These are phyloP conservation scores for Plasmodium ovale DNA, from an alignment of 169 alveolate genomes.

Conservation along the genomic window DNA sequence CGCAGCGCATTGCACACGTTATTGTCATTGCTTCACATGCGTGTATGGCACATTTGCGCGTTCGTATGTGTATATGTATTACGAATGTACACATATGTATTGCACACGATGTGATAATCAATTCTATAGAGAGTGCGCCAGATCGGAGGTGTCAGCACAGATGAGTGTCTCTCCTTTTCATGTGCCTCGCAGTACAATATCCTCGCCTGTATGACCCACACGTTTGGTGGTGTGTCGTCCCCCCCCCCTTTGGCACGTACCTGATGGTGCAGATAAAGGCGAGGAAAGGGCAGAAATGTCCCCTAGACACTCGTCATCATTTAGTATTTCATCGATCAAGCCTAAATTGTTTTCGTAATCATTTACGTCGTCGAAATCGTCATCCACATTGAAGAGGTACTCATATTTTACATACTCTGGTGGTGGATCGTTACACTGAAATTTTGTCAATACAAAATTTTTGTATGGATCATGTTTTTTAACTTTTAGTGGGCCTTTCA, in stretches of 20 bases:
- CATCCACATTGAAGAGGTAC: constrained; percentile 79
- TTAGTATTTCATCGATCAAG: constrained; percentile 61
- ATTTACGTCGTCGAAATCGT: constrained; percentile 64
- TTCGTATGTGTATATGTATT: not conserved
- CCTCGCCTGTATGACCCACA: too few species aligned
- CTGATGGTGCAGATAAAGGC: not conserved
- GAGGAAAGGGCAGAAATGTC: constrained; percentile 32
- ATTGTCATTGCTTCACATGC: too few species aligned
- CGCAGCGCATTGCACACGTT: too few species aligned
- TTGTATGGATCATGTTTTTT: constrained; percentile 83
- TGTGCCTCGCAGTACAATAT: too few species aligned
- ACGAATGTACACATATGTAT: too few species aligned
- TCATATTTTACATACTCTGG: constrained; percentile 77
- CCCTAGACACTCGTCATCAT: constrained; percentile 43
- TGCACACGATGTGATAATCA: too few species aligned
- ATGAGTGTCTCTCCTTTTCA: too few species aligned
- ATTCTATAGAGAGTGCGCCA: too few species aligned
- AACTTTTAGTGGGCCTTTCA: constrained; percentile 85
- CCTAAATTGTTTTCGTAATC: constrained; percentile 40
- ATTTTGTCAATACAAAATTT: constrained; percentile 77
- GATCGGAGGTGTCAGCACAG: too few species aligned
- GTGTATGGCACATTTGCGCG: too few species aligned
- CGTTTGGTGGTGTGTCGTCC: too few species aligned
- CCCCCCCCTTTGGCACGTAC: too few species aligned
- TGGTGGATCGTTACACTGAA: constrained; percentile 61